Evolutionary conservation across 306 rosid genomes (phyloP), one percentile per base, ranked within the genome.

Genomic region (Begonia peltatifolia): DNA sequence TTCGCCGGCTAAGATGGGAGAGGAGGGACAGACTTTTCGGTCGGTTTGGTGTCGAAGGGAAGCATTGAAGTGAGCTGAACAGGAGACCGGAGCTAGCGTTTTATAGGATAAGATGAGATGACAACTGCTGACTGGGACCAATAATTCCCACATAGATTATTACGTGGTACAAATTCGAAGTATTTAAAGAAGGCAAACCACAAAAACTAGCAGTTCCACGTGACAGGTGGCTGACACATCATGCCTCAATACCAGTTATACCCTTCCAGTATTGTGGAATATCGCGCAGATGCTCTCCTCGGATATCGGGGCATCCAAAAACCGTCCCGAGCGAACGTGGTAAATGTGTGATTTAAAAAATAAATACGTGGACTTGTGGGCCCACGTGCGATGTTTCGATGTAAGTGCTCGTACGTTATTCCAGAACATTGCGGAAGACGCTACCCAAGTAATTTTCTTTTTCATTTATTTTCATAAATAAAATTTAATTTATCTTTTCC

Each of bases 121-220:
- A 14, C 42, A 10, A 11, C 30, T 64, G 76, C 74, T 82, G 87
- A 79, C 68, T 17, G 16, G 86, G 84, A 54, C 14, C 5, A 7
- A 11, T 0, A 52, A 16, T 0, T 1, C 75, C 82, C 88, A 81
- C 49, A 71, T 68, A 4, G 48, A 20, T 0, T 12, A 14, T 30
- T 3, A 67, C 60, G 65, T 71, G 81, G 69, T 64, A 5, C 35
- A 25, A 25, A 25, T 25, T 25, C 35, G 35, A 3, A 25, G 2
- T 0, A 3, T 25, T 25, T 25, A 25, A 25, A 25, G 35, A 25
- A 6, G 43, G 6, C 9, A 59, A 61, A 59, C 63, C 78, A 68
- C 72, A 56, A 13, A 46, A 68, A 36, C 3, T 8, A 14, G 15
- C 35, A 20, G 14, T 63, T 12, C 14, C 13, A 16, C 49, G 56